Evolutionary conservation across 331 rosid species (phyloP).

Genomic region (Dryas integrifolia): DNA sequence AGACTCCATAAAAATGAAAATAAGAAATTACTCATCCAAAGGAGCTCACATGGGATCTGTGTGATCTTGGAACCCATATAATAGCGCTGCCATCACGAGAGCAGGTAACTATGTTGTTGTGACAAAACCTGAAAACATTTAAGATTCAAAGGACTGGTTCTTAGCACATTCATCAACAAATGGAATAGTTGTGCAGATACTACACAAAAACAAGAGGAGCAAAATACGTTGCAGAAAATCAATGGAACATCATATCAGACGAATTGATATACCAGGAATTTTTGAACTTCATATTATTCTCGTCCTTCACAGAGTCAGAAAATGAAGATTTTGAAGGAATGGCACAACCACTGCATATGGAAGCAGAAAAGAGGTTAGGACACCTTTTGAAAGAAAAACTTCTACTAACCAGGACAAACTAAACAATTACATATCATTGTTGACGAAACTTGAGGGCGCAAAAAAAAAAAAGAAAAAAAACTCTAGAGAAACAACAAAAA

Average conservation of each 20-base stretch:
- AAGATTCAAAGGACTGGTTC: constrained; percentile 21
- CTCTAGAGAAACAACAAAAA: not conserved
- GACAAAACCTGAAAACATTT: constrained; percentile 61
- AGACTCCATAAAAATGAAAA: constrained; percentile 3
- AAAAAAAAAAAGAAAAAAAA: not conserved
- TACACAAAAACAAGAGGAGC: not conserved
- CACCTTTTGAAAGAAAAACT: constrained; percentile 11
- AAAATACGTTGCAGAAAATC: not conserved
- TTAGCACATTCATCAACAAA: constrained; percentile 20
- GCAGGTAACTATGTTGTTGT: constrained; percentile 89
- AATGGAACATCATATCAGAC: not conserved
- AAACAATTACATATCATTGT: not conserved
- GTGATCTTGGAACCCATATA: constrained; percentile 90
- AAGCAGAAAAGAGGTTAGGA: constrained; percentile 29
- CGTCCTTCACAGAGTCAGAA: constrained; percentile 66
- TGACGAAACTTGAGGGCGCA: no score
- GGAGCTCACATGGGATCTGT: constrained; percentile 80
- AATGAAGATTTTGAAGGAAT: constrained; percentile 61
- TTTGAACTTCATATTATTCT: constrained; percentile 58
- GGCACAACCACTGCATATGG: constrained; percentile 71
- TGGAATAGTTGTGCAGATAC: not conserved
- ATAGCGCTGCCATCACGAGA: constrained; percentile 98
- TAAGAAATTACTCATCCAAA: constrained; percentile 15
- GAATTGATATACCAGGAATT: constrained; percentile 59
- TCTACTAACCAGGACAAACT: constrained; percentile 5